Conservation (phyloP, 768 basidiomycete genomes). For the Strobilomyces echinocephalus region DNA sequence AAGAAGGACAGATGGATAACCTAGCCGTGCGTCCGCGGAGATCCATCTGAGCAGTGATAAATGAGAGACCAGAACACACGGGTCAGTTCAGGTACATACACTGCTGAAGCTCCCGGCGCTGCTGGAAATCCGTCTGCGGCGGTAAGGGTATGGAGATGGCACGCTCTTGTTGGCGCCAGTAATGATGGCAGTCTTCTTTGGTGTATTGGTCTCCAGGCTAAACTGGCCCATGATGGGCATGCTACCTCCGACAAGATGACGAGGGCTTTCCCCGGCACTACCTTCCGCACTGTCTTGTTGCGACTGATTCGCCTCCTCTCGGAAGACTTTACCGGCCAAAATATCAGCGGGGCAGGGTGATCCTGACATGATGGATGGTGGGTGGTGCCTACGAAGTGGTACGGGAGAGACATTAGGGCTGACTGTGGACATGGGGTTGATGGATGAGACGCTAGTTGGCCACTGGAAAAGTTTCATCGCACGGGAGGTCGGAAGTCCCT, state of each 20-base stretch:
- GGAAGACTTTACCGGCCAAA: slow-evolving; percentile 55
- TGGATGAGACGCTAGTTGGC: slow-evolving; percentile 56
- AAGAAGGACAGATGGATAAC: slow-evolving; percentile 32
- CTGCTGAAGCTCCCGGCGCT: slow-evolving; percentile 34
- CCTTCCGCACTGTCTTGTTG: slow-evolving; percentile 33
- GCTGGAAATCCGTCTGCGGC: slow-evolving; percentile 23
- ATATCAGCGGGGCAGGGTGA: slow-evolving; percentile 66
- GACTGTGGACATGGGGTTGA: slow-evolving; percentile 74
- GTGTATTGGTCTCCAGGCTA: slow-evolving; percentile 9
- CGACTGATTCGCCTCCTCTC: slow-evolving; percentile 41
- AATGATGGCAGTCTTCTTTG: slow-evolving; percentile 23
- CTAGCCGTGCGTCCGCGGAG: slow-evolving; percentile 30
- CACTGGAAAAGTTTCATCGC: slow-evolving; percentile 70
- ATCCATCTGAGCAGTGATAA: slow-evolving; percentile 20
- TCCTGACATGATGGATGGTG: slow-evolving; percentile 27
- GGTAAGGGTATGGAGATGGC: slow-evolving; percentile 31
- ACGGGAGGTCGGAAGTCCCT: slow-evolving; percentile 68
- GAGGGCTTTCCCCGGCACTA: slow-evolving; percentile 29
- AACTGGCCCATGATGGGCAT: slow-evolving; percentile 40
- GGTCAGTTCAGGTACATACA: slow-evolving; percentile 28
- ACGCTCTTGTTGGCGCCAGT: slow-evolving; percentile 29
- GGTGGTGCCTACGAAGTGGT: slow-evolving; percentile 31
- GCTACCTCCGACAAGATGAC: slow-evolving; percentile 14
- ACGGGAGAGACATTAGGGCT: slow-evolving; percentile 50
- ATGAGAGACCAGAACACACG: slow-evolving; percentile 9